Conservation (phyloP, 805 yeast species). For the Saturnispora gosingensis region DNA sequence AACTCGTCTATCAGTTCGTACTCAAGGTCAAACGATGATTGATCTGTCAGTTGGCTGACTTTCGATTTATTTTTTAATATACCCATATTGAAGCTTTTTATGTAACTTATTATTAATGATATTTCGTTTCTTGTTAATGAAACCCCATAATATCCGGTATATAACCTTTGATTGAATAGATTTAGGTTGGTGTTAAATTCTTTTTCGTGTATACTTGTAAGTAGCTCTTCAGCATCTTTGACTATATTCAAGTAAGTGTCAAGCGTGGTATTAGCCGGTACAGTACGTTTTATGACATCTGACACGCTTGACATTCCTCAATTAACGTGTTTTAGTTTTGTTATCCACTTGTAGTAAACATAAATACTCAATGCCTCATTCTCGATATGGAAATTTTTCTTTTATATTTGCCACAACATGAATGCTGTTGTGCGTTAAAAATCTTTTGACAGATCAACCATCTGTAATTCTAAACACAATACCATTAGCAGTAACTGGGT, state of each 20-base stretch:
- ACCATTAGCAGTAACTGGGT: no score
- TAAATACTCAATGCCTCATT: not conserved
- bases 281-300: not conserved
- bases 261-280: not conserved
- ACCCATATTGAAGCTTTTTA: not conserved
- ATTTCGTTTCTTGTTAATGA: not conserved
- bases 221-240: not conserved
- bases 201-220: not conserved
- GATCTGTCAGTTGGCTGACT: not conserved
- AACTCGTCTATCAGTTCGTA: constrained; percentile 1
- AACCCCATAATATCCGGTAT: not conserved
- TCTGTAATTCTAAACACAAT: no score
- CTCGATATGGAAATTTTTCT: not conserved
- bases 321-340: not conserved
- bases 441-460: no score
- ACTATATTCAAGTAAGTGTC: not conserved
- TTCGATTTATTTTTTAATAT: not conserved
- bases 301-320: not conserved
- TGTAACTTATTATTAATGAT: not conserved
- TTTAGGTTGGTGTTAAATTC: not conserved
- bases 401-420: not conserved
- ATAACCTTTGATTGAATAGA: not conserved
- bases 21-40: constrained; percentile 2
- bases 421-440: not conserved
- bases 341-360: not conserved